Evolutionary conservation across 257 asterid genomes (phyloP), one percentile per base, ranked within the genome.

Genomic region (Plantago ovata): DNA sequence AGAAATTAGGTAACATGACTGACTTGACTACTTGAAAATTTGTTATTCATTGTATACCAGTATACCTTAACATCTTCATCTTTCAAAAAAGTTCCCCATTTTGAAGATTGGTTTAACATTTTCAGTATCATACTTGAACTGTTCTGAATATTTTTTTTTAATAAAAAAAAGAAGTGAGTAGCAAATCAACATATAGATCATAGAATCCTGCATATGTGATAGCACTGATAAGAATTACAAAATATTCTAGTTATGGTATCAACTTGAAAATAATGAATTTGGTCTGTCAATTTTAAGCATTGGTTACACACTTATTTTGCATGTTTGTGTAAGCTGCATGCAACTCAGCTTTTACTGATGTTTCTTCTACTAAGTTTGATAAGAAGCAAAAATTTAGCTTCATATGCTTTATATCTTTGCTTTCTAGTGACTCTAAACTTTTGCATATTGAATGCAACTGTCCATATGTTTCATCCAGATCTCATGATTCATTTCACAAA

Each of bases 1-100:
- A 76, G 82, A 93, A 86, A 79, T 64, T 93, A 64, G 95, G 98
- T 88, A 84, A 72, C 41, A 47, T 48, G 46, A 43, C 36, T 57
- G 13, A 8, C 41, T 38, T 32, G 46, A 24, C 41, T 51, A 51
- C 14, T 12, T 20, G 7, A 19, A 49, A 16, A 19, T 16, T 49
- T 24, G 23, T 46, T 24, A 51, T 32, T 28, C 41, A 53, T 46
- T 10, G 11, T 48, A 21, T n/a, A n/a, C n/a, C n/a, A n/a, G n/a
- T n/a, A n/a, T 22, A 39, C 36, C 36, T 28, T 8, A 28, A 28
- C 36, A 28, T 0, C 7, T 28, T 28, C 0, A 28, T 28, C 36
- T 28, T 0, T 28, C 0, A 28, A 28, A 2, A 28, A 28, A 28
- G 7, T 1, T n/a, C n/a, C n/a, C n/a, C n/a, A n/a, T n/a, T n/a